These are phyloP conservation scores for Cryphonectria naterciae DNA, from an alignment of 2,329 filamentous ascomycete genomes.

Conservation along the genomic window DNA sequence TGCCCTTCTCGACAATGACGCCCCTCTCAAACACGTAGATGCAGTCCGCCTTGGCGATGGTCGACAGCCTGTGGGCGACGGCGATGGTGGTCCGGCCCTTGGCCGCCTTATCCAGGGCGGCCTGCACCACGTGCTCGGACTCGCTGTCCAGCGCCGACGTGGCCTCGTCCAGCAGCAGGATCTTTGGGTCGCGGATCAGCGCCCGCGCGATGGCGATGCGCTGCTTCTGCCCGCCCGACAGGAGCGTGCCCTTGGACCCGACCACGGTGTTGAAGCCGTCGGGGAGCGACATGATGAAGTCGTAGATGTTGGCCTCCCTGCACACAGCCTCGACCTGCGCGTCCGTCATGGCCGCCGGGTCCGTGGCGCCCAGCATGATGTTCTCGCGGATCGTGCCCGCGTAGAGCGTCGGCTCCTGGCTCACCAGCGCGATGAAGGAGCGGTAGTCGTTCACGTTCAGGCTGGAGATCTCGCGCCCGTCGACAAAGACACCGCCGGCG, in stretches of 20 bases:
- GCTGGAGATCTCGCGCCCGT: slow-evolving; percentile 78
- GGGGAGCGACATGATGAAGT: slow-evolving; percentile 84
- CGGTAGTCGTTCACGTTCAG: slow-evolving; percentile 89
- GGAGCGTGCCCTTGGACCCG: slow-evolving; percentile 81
- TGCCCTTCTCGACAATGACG: slow-evolving; percentile 81
- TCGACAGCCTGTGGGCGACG: slow-evolving; percentile 88
- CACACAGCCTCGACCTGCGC: slow-evolving; percentile 77
- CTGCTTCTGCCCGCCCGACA: slow-evolving; percentile 93
- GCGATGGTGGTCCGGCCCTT: slow-evolving; percentile 90
- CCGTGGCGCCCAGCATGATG: slow-evolving; percentile 76
- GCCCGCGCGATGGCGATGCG: slow-evolving; percentile 92
- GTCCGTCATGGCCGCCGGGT: slow-evolving; percentile 67
- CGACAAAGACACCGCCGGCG: slow-evolving; percentile 77
- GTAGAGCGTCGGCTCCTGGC: slow-evolving; percentile 92
- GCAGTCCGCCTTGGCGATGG: slow-evolving; percentile 91
- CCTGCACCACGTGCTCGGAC: slow-evolving; percentile 79
- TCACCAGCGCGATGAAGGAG: slow-evolving; percentile 81
- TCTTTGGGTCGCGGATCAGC: slow-evolving; percentile 85
- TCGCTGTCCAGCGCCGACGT: slow-evolving; percentile 78
- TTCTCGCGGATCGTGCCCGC: slow-evolving; percentile 92
- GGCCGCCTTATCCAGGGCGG: slow-evolving; percentile 78
- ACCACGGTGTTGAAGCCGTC: slow-evolving; percentile 86
- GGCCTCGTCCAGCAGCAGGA: slow-evolving; percentile 78
- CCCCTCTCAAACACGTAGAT: slow-evolving; percentile 98
- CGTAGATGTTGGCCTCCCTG: slow-evolving; percentile 89